phyloP scores from a whole-genome alignment of 805 yeast species.

The Candida adriatica region DNA sequence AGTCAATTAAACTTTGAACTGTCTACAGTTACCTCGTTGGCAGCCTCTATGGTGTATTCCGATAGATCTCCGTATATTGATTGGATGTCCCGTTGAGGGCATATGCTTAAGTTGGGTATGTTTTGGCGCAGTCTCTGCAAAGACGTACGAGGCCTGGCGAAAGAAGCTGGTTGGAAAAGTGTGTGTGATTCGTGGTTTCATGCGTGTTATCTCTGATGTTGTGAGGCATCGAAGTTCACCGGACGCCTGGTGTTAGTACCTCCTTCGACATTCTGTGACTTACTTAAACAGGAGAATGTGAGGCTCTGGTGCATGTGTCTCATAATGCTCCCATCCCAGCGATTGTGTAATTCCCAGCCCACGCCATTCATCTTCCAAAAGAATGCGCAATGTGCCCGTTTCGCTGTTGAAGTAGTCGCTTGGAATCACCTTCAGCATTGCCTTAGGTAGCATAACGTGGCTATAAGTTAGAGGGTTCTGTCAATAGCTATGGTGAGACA shows the following conservation, averaged over 20 bases:
- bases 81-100: too few species aligned
- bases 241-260: conserved; percentile 37
- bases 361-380: conserved; percentile 97
- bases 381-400: conserved; percentile 86
- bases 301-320: conserved; percentile 97
- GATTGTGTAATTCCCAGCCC: conserved; percentile 97
- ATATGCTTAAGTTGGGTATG: too few species aligned
- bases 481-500: conserved; percentile 7
- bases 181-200: background rate
- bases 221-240: conserved; percentile 39
- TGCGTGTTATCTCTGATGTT: conserved; percentile 17
- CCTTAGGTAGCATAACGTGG: conserved; percentile 95
- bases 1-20: too few species aligned
- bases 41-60: too few species aligned
- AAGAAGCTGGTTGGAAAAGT: background rate
- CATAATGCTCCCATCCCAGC: conserved; percentile 96
- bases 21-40: too few species aligned
- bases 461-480: conserved; percentile 27
- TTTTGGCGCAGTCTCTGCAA: too few species aligned
- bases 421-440: conserved; percentile 90
- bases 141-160: background rate
- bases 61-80: too few species aligned
- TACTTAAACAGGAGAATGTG: conserved; percentile 81
- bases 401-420: conserved; percentile 89
- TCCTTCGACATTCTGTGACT: conserved; percentile 7